Evolutionary conservation across 371 early-diverging fungal genomes (phyloP).

Genomic region (Funneliformis caledonium): DNA sequence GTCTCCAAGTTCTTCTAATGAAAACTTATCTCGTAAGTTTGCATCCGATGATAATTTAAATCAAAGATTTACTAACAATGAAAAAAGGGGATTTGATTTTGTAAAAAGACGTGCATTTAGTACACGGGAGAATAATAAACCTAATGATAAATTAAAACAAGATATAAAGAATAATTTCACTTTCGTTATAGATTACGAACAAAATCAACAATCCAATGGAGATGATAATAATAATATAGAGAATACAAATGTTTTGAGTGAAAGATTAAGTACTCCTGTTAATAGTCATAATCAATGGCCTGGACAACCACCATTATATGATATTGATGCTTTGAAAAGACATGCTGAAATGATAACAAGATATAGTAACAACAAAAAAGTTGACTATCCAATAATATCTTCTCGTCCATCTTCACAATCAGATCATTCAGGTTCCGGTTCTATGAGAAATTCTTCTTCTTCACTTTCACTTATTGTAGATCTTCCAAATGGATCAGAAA

Average conservation of each 20-base stretch:
- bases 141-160: slow-evolving; percentile 3
- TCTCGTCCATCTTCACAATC: slow-evolving; percentile 27
- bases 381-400: background rate
- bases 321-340: slow-evolving; percentile 34
- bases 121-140: background rate
- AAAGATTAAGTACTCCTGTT: background rate
- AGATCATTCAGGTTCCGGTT: background rate
- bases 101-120: background rate
- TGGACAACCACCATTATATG: slow-evolving; percentile 22
- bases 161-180: slow-evolving; percentile 8
- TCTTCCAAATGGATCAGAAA: slow-evolving; percentile 2
- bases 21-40: slow-evolving; percentile 33
- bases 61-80: slow-evolving; percentile 12
- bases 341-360: slow-evolving; percentile 35
- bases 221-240: background rate
- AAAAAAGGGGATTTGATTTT: background rate
- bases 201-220: background rate
- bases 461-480: background rate
- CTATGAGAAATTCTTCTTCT: background rate
- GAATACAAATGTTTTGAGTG: background rate
- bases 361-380: slow-evolving; percentile 25
- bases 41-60: slow-evolving; percentile 33
- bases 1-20: background rate
- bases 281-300: background rate
- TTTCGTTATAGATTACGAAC: background rate